Percentiles rank a stretch among this genome's conserved stretches.
These are phyloP conservation scores for Epicoccum sorghinum DNA, from an alignment of 2,329 filamentous ascomycete genomes.

Conservation along the genomic window DNA sequence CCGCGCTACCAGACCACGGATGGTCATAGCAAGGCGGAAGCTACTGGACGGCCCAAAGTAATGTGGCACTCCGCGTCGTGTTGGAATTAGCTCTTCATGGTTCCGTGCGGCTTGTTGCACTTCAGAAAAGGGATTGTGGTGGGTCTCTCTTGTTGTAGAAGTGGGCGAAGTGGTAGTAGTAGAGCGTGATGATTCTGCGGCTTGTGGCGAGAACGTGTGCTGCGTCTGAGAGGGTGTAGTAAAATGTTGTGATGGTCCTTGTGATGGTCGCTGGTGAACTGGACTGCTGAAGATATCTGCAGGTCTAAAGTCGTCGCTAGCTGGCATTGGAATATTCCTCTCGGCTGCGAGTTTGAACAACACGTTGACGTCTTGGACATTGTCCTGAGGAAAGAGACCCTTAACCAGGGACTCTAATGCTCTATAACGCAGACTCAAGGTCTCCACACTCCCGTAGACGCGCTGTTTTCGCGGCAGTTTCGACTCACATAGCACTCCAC, in stretches of 20 bases:
- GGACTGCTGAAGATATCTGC: conserved; percentile 33
- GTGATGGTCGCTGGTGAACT: conserved; percentile 7
- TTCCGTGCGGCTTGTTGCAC: conserved; percentile 17
- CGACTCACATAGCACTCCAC: conserved; percentile 50
- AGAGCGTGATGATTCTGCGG: conserved; percentile 14
- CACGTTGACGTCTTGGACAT: conserved; percentile 48
- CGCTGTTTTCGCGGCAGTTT: conserved; percentile 54
- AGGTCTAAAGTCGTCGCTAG: conserved; percentile 31
- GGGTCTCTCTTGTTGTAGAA: conserved; percentile 16
- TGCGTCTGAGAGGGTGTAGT: conserved; percentile 7
- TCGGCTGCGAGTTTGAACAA: conserved; percentile 50
- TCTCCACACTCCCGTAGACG: conserved; percentile 55
- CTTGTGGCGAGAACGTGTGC: conserved; percentile 10
- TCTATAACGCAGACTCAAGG: conserved; percentile 52
- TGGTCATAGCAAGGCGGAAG: conserved; percentile 32
- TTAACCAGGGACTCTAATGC: conserved; percentile 52
- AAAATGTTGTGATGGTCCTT: conserved; percentile 9
- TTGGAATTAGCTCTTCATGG: conserved; percentile 26
- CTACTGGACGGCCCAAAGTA: conserved; percentile 39
- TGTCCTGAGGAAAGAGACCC: conserved; percentile 50
- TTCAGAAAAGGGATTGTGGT: conserved; percentile 24
- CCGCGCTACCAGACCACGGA: conserved; percentile 27
- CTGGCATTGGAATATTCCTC: conserved; percentile 49
- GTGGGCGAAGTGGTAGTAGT: conserved; percentile 12
- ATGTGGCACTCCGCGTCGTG: conserved; percentile 28